Conservation (phyloP, 2,329 filamentous ascomycete genomes). For the Cryphonectria parasitica region DNA sequence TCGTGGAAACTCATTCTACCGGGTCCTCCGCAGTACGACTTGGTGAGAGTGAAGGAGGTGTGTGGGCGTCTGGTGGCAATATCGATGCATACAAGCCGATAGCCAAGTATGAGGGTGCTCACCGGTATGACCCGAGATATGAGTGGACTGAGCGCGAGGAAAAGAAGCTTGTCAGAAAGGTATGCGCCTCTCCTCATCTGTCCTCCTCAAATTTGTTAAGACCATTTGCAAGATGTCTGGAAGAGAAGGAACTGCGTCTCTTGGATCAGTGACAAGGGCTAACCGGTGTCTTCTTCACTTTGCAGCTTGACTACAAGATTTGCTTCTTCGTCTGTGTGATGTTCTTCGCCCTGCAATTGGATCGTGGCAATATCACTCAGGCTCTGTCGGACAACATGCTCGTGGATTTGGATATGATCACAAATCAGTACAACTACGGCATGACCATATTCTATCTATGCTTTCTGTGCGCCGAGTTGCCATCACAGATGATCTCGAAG, state of each 20-base stretch:
- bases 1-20: constrained; percentile 11
- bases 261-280: background rate
- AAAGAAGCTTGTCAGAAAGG: constrained; percentile 55
- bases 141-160: constrained; percentile 62
- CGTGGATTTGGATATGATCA: constrained; percentile 37
- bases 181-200: constrained; percentile 36
- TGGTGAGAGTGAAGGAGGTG: constrained; percentile 26
- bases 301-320: constrained; percentile 40
- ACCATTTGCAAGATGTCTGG: too few species aligned
- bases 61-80: constrained; percentile 19
- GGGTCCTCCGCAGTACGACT: constrained; percentile 19
- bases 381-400: constrained; percentile 43
- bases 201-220: too few species aligned
- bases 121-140: constrained; percentile 61
- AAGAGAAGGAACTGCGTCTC: too few species aligned
- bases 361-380: constrained; percentile 42
- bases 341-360: constrained; percentile 43
- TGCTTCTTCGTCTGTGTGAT: constrained; percentile 40
- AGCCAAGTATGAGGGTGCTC: constrained; percentile 59
- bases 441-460: constrained; percentile 53
- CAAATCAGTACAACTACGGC: constrained; percentile 51
- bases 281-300: background rate
- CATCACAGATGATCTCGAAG: constrained; percentile 57
- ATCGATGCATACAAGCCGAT: constrained; percentile 51
- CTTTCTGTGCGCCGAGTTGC: constrained; percentile 57